These are phyloP conservation scores for Tetraselmis chui DNA, from an alignment of 139 green algal species.

Conservation along the genomic window DNA sequence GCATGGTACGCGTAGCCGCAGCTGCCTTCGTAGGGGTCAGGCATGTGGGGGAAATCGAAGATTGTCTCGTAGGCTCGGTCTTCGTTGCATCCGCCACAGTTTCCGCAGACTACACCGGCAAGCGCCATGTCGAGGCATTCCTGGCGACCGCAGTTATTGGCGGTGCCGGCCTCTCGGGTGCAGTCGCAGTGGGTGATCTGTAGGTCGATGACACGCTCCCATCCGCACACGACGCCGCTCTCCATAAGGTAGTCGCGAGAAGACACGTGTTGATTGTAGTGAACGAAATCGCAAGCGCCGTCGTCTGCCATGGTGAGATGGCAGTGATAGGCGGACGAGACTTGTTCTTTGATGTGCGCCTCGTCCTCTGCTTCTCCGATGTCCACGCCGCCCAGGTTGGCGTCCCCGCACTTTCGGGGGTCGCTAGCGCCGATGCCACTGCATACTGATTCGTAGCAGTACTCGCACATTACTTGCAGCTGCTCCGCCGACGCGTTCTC, in stretches of 20 bases:
- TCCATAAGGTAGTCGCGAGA: conserved; percentile 1
- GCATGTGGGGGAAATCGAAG: neutral
- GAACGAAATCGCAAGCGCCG: neutral
- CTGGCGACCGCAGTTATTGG: neutral
- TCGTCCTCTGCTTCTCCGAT: neutral
- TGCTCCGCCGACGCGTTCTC: neutral
- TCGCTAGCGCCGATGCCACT: neutral
- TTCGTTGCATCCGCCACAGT: neutral
- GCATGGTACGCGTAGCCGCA: neutral
- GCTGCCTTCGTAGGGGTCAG: neutral
- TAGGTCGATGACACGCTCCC: neutral
- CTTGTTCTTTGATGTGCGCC: neutral
- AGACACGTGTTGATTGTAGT: neutral
- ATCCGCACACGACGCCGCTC: conserved; percentile 1
- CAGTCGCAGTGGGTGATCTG: conserved; percentile 7
- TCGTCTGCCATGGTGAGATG: conserved; percentile 4
- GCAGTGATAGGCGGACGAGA: neutral
- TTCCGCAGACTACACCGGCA: neutral
- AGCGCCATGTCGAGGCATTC: neutral
- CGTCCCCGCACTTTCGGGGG: neutral
- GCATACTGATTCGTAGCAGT: neutral
- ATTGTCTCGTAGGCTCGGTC: neutral
- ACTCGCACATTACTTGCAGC: neutral
- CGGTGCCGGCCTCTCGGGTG: neutral
- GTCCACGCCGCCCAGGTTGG: neutral